A percentile compares a stretch with the other conserved stretches of the same genome.
These are phyloP conservation scores for Whalleya microplaca DNA, from an alignment of 2,329 filamentous ascomycete genomes.

Conservation along the genomic window DNA sequence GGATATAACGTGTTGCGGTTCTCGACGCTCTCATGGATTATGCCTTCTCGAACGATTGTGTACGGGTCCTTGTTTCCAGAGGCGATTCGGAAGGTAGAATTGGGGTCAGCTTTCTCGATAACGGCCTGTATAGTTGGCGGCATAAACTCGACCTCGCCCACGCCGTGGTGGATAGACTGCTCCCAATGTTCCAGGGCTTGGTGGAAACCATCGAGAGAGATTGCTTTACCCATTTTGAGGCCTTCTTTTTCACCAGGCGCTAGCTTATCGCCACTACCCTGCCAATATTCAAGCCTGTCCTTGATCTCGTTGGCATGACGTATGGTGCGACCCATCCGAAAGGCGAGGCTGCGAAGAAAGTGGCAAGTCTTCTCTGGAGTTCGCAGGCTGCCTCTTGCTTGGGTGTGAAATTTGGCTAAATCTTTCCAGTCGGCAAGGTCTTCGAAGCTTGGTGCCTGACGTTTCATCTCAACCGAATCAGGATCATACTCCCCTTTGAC, in stretches of 20 bases:
- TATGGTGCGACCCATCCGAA: constrained; percentile 44
- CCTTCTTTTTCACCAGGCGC: neutral
- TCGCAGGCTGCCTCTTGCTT: constrained; percentile 2
- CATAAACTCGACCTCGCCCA: constrained; percentile 27
- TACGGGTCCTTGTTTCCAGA: constrained; percentile 24
- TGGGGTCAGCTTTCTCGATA: constrained; percentile 39
- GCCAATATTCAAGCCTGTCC: constrained; percentile 23
- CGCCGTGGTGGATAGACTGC: constrained; percentile 22
- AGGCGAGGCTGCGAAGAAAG: constrained; percentile 42
- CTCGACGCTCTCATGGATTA: constrained; percentile 49
- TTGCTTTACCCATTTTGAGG: constrained; percentile 25
- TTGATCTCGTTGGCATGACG: constrained; percentile 29
- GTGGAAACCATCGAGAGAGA: constrained; percentile 22
- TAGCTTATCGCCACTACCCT: neutral
- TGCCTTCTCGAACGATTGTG: constrained; percentile 40
- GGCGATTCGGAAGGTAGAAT: constrained; percentile 17
- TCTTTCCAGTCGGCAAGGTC: constrained; percentile 32
- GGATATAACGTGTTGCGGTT: constrained; percentile 50
- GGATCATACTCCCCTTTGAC: constrained; percentile 3
- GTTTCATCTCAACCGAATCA: constrained; percentile 17
- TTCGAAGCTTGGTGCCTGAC: constrained; percentile 27
- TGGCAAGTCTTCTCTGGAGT: constrained; percentile 32
- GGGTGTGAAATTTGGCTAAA: constrained; percentile 17
- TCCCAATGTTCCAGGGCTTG: constrained; percentile 25
- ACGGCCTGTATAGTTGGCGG: constrained; percentile 34